Evolutionary conservation across 2,329 filamentous ascomycete species (phyloP).

Genomic region (Paraphoma sp.): DNA sequence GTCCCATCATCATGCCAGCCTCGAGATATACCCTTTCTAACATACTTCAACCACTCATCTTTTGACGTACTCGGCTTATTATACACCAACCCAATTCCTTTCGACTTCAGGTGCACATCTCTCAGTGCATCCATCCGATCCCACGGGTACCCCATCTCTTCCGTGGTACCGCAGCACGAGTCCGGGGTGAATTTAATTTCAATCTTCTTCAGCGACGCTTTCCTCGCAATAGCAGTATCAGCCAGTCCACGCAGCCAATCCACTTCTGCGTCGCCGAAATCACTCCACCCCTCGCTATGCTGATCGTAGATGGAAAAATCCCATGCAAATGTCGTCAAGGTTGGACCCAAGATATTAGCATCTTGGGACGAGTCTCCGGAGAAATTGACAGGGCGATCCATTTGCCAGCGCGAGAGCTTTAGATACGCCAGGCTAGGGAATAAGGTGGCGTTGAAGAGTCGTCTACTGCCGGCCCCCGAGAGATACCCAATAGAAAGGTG

Average conservation of each 20-base stretch:
- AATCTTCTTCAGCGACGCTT: constrained; percentile 11
- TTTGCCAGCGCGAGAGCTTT: constrained; percentile 13
- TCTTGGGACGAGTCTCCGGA: not conserved
- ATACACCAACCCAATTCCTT: constrained; percentile 11
- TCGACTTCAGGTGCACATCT: constrained; percentile 8
- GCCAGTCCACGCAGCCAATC: constrained; percentile 10
- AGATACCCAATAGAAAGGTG: constrained; percentile 10
- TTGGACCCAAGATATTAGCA: constrained; percentile 12
- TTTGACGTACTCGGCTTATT: constrained; percentile 1
- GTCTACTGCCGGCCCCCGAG: not conserved
- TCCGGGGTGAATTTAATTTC: constrained; percentile 9
- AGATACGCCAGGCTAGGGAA: constrained; percentile 17
- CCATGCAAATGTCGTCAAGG: constrained; percentile 11
- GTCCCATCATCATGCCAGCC: not conserved
- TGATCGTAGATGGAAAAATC: constrained; percentile 6
- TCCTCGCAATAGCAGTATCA: constrained; percentile 2
- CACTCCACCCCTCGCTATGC: constrained; percentile 10
- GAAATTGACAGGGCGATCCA: constrained; percentile 1
- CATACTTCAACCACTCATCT: not conserved
- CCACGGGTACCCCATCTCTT: constrained; percentile 12
- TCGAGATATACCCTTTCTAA: not conserved
- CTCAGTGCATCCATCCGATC: constrained; percentile 14
- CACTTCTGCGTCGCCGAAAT: constrained; percentile 11
- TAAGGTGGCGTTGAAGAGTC: constrained; percentile 15
- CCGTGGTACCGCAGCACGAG: not conserved